These are phyloP conservation scores for Lolium perenne DNA, from an alignment of 176 grass and related monocot genomes.

Conservation along the genomic window DNA sequence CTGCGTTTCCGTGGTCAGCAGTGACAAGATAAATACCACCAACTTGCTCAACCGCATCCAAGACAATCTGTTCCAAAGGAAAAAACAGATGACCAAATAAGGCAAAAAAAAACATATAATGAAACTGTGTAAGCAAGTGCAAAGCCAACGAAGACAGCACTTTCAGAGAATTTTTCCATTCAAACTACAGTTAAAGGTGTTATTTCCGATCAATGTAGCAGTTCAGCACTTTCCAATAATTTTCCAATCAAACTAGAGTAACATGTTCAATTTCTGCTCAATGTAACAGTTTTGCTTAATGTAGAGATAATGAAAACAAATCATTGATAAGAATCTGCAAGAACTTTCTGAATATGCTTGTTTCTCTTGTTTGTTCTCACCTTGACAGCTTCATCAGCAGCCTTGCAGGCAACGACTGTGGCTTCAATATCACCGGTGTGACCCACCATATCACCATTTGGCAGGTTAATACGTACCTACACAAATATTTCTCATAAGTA, in stretches of 20 bases:
- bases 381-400: constrained; percentile 94
- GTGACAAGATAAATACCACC: constrained; percentile 96
- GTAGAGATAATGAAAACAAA: too few species aligned
- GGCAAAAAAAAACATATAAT: background rate
- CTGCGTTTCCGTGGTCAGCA: constrained; percentile 96
- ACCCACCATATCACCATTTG: constrained; percentile 97
- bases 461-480: constrained; percentile 94
- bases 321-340: too few species aligned
- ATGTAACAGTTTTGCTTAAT: too few species aligned
- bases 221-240: too few species aligned
- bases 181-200: background rate
- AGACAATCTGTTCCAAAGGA: constrained; percentile 69
- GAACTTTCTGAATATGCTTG: too few species aligned
- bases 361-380: constrained; percentile 41
- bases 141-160: background rate
- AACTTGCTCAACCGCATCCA: constrained; percentile 88
- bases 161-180: background rate
- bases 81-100: background rate
- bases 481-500: constrained; percentile 22
- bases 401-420: constrained; percentile 92
- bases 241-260: too few species aligned
- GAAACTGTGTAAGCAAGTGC: background rate
- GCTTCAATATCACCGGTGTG: constrained; percentile 99
- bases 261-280: too few species aligned
- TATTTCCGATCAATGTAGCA: background rate